Percentiles rank a stretch among this genome's conserved stretches.
phyloP scores from a whole-genome alignment of 495 filamentous ascomycete genomes.

The Annulohypoxylon moriforme region DNA sequence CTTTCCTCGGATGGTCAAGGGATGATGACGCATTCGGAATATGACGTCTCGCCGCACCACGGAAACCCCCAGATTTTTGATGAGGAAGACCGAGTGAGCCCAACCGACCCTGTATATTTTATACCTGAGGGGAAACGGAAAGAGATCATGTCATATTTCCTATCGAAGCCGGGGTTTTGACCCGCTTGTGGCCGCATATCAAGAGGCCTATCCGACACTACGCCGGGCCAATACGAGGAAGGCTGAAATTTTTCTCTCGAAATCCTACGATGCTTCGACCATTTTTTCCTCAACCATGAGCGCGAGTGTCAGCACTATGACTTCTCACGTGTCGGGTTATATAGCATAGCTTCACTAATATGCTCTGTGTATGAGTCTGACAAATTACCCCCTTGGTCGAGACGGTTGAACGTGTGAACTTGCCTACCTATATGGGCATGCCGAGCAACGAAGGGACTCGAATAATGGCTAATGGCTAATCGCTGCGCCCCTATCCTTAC shows the following conservation, averaged over 20 bases:
- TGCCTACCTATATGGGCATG: slow-evolving; percentile 34
- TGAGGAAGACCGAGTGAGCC: slow-evolving; percentile 63
- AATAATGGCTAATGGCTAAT: slow-evolving; percentile 38
- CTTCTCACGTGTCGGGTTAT: slow-evolving; percentile 36
- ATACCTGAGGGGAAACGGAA: slow-evolving; percentile 78
- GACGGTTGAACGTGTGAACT: slow-evolving; percentile 28
- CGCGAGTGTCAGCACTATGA: slow-evolving; percentile 27
- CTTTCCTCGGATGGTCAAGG: slow-evolving; percentile 53
- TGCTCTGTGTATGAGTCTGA: slow-evolving; percentile 31
- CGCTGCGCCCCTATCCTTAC: slow-evolving; percentile 39
- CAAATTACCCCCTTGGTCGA: slow-evolving; percentile 26
- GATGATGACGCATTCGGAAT: slow-evolving; percentile 71
- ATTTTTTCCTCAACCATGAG: slow-evolving; percentile 16
- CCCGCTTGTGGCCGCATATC: slow-evolving; percentile 52
- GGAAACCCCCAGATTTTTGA: slow-evolving; percentile 62
- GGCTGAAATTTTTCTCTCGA: slow-evolving; percentile 37
- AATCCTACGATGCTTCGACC: slow-evolving; percentile 38
- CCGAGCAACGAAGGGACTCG: slow-evolving; percentile 27
- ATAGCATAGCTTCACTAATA: slow-evolving; percentile 30
- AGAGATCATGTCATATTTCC: slow-evolving; percentile 71
- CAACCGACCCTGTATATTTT: slow-evolving; percentile 85
- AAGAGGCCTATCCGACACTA: slow-evolving; percentile 48
- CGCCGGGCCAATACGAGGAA: slow-evolving; percentile 47
- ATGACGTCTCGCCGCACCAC: slow-evolving; percentile 66
- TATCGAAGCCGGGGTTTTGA: slow-evolving; percentile 65